Conservation (phyloP, 2,329 filamentous ascomycete genomes). For the Ophiobolus disseminans region DNA sequence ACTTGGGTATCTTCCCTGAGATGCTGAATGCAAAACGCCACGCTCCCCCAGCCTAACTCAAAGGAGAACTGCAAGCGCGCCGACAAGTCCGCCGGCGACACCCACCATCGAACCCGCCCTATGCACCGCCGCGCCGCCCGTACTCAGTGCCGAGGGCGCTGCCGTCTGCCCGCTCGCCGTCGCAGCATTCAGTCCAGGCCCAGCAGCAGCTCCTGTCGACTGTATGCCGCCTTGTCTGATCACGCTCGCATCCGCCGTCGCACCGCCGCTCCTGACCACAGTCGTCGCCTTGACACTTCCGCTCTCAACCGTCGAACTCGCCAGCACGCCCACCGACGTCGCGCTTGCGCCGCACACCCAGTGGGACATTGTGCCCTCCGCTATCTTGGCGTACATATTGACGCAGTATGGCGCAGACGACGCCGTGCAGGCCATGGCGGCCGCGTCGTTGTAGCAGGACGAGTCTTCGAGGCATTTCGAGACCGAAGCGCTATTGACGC, state of each 20-base stretch:
- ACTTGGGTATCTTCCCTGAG: not conserved
- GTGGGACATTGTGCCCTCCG: conserved; percentile 14
- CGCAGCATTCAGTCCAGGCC: not conserved
- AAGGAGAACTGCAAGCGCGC: conserved; percentile 9
- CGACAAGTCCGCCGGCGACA: conserved; percentile 8
- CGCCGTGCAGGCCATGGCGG: conserved; percentile 14
- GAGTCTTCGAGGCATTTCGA: conserved; percentile 13
- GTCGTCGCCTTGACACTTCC: not conserved
- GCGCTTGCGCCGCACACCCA: conserved; percentile 17
- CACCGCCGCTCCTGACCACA: not conserved
- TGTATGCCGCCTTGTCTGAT: not conserved
- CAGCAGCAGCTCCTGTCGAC: not conserved
- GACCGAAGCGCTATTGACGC: conserved; percentile 17
- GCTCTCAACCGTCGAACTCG: not conserved
- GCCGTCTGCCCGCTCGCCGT: not conserved
- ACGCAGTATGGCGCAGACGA: conserved; percentile 15
- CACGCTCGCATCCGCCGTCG: conserved; percentile 1
- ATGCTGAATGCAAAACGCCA: not conserved
- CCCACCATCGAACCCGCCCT: conserved; percentile 6
- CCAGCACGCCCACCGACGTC: not conserved
- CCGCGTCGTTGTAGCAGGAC: conserved; percentile 15
- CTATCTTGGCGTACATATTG: conserved; percentile 11
- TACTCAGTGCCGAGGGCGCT: no score
- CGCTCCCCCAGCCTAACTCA: not conserved
- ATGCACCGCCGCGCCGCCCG: conserved; percentile 5